These are phyloP conservation scores for Penicillium salamii DNA, from an alignment of 495 filamentous ascomycete genomes.

Conservation along the genomic window DNA sequence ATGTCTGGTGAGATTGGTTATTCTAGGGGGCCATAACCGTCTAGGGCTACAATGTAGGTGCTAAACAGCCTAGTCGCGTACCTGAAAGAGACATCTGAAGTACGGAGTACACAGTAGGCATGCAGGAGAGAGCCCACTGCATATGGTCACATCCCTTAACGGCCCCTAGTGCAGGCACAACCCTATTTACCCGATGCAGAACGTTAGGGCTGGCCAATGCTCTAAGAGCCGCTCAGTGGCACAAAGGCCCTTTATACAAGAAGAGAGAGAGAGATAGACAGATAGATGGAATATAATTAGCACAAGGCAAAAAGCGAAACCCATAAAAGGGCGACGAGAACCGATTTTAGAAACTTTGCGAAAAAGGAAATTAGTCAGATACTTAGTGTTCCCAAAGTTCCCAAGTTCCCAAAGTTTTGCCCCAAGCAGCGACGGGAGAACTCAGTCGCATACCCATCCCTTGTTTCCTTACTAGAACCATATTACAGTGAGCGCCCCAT, in stretches of 20 bases:
- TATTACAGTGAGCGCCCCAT: constrained; percentile 2
- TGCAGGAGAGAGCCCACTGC: too few species aligned
- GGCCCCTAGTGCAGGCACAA: constrained; percentile 9
- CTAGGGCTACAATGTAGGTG: neutral
- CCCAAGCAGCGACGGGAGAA: neutral
- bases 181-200: constrained; percentile 28
- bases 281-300: too few species aligned
- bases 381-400: constrained; percentile 6
- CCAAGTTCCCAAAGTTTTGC: neutral
- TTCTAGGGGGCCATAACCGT: neutral
- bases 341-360: too few species aligned
- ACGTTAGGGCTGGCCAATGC: constrained; percentile 20
- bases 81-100: too few species aligned
- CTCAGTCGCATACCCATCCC: constrained; percentile 28
- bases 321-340: too few species aligned
- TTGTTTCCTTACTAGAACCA: constrained; percentile 20
- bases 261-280: neutral
- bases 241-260: neutral
- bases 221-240: too few species aligned
- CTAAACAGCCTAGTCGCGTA: too few species aligned
- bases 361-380: neutral
- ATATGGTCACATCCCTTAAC: neutral
- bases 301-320: too few species aligned
- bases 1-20: neutral
- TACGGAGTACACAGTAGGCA: too few species aligned